These are phyloP conservation scores for Hypericum perforatum DNA, from an alignment of 345 rosid genomes.

Conservation along the genomic window DNA sequence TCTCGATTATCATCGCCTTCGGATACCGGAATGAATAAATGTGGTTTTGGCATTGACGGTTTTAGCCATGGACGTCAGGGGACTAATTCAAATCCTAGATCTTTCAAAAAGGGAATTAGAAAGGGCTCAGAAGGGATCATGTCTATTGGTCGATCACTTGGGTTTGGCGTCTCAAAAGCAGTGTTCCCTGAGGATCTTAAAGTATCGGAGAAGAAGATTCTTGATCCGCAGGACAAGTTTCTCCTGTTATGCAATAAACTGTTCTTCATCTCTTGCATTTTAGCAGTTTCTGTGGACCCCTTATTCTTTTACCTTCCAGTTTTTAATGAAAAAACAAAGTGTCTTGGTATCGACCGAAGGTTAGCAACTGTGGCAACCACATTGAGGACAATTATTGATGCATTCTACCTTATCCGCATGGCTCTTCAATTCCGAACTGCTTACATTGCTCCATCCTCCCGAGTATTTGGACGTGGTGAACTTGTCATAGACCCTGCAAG, in stretches of 20 bases:
- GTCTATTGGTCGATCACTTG: conserved; percentile 82
- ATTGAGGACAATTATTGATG: conserved; percentile 67
- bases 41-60: conserved; percentile 66
- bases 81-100: conserved; percentile 44
- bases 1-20: conserved; percentile 56
- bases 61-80: conserved; percentile 33
- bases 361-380: conserved; percentile 69
- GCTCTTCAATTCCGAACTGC: conserved; percentile 93
- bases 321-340: conserved; percentile 30
- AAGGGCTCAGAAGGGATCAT: conserved; percentile 88
- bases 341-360: conserved; percentile 65
- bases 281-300: conserved; percentile 84
- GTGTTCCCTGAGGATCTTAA: conserved; percentile 97
- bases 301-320: conserved; percentile 90
- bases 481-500: conserved; percentile 81
- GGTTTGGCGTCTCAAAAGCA: conserved; percentile 83
- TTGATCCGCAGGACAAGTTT: conserved; percentile 92
- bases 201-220: conserved; percentile 68
- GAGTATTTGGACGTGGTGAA: conserved; percentile 95
- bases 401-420: conserved; percentile 81
- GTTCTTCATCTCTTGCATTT: conserved; percentile 67
- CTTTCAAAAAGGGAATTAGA: conserved; percentile 64
- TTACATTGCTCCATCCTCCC: conserved; percentile 91
- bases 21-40: conserved; percentile 45
- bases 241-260: conserved; percentile 70